A percentile compares a stretch with the other conserved stretches of the same genome.
Conservation (phyloP, 352 stramenopile species). For the Salisapilia sapeloensis region DNA sequence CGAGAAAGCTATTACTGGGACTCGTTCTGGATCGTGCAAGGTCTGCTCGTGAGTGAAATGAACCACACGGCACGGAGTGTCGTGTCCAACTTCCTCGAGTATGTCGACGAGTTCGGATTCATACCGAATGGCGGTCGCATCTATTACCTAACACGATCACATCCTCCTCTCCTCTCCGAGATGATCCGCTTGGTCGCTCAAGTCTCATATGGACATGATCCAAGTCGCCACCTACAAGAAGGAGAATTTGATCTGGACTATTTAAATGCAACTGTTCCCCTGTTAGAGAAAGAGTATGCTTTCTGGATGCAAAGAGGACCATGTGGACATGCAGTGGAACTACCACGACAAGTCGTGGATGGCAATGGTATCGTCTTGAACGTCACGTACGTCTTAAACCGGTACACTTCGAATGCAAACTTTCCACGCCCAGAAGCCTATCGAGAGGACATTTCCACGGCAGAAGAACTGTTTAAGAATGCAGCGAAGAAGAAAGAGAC, state of each 20-base stretch:
- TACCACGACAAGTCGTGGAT: constrained; percentile 5
- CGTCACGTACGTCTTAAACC: constrained; percentile 38
- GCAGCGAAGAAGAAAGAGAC: constrained; percentile 11
- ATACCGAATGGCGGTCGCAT: constrained; percentile 82
- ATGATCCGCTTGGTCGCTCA: constrained; percentile 56
- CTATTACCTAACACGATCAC: constrained; percentile 83
- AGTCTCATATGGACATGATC: neutral
- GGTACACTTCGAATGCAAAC: constrained; percentile 58
- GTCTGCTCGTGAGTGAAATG: constrained; percentile 75
- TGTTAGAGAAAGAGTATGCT: constrained; percentile 63
- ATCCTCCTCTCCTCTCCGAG: constrained; percentile 81
- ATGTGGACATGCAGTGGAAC: constrained; percentile 34
- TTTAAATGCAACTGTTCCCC: constrained; percentile 23
- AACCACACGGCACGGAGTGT: constrained; percentile 49
- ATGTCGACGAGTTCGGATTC: constrained; percentile 73
- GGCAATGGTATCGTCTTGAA: constrained; percentile 2
- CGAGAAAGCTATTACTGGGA: constrained; percentile 90
- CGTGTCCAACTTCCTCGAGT: constrained; percentile 78
- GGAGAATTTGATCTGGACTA: constrained; percentile 29
- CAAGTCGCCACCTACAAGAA: constrained; percentile 15
- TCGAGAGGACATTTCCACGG: constrained; percentile 55
- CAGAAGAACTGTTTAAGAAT: constrained; percentile 39
- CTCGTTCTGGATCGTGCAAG: constrained; percentile 85
- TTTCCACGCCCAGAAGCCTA: constrained; percentile 78
- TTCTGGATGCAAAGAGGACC: constrained; percentile 74